Evolutionary conservation across 148 eudicot genomes (phyloP), one percentile per base, ranked within the genome.

Genomic region (Fagopyrum homotropicum): DNA sequence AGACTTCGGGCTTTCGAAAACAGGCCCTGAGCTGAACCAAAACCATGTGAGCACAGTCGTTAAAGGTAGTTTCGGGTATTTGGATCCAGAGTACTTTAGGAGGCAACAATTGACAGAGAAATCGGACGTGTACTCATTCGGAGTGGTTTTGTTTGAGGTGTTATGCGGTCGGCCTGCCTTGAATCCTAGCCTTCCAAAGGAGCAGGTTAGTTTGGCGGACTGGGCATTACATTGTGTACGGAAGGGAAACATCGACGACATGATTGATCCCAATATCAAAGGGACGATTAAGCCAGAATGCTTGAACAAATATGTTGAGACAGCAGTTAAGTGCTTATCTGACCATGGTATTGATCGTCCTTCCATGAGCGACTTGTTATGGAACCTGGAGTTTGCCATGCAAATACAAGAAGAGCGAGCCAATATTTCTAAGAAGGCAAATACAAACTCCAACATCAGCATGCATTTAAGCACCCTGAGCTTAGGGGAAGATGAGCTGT

Each of bases 141-240:
- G 89, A 8, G 89, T 86, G 6, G 86, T 86, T 3, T 79, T 86
- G 35, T 86, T 86, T 9, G 89, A 86, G 69, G 75, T 75, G 4
- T 75, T 86, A 9, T 83, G 85, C 73, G 85, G 86, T 0, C 86
- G 89, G 6, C 89, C 86, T 6, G 89, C 86, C 45, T 76, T 86
- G 35, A 83, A 84, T 30, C 76, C 89, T 0, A 83, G 76, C 63
- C 83, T 86, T 45, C 89, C 89, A 9, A 86, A 86, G 51, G 89
- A 86, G 64, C 89, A 86, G 68, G 89, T 86, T 35, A 86, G 89
- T 60, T 75, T 86, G 59, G 89, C 89, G 22, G 89, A 86, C 35
- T 86, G 79, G 80, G 86, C 85, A 3, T 46, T 82, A 63, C 66
- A 22, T 47, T 80, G 73, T 9, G 81, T 61, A 10, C 74, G 82